Evolutionary conservation across 2,329 filamentous ascomycete species (phyloP), one percentile per base, ranked within the genome.

Genomic region (Pyrenophora teres): DNA sequence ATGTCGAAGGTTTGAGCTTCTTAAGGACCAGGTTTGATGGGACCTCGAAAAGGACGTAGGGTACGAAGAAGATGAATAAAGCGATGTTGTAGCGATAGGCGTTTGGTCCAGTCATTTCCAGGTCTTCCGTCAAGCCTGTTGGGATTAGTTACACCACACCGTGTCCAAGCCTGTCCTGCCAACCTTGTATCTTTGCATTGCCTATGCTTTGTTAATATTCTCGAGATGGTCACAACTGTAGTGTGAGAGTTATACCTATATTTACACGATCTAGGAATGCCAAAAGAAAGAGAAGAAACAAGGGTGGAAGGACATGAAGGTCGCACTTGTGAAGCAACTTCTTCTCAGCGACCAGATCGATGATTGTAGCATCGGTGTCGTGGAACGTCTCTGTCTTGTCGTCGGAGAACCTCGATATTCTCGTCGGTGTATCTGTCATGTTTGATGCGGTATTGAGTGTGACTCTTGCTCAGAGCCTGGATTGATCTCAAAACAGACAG

Each of bases 311-410:
- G 21, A 82, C 71, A 39, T 76, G 72, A 12, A 79, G 52, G 55
- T 82, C 80, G 42, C 75, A 72, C 66, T 82, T 83, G 39, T 76
- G 66, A 6, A 81, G 57, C 12, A 81, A 63, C 50, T 73, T 76
- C 62, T 75, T 78, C 54, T 81, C 78, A 8, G 73, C 73, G 2
- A 61, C 48, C 4, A 67, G 64, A 49, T 77, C 73, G 40, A 70
- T 63, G 23, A 63, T 57, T 1, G 50, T 60, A 7, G 62, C 64
- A 15, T 57, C 46, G 7, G 61, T 64, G 40, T 68, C 63, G 21
- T 67, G 67, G 56, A 67, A 57, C 23, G 56, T 45, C 42, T 68
- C 66, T 5, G 58, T 39, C 46, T 68, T 68, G 47, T 63, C 63
- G 5, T 54, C 58, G 15, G 55, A 38, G 6, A 48, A 16, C 37